Percentiles rank a stretch among this genome's conserved stretches.
Evolutionary conservation across 2,329 filamentous ascomycete genomes (phyloP).

Genomic region (Apiospora sp.): DNA sequence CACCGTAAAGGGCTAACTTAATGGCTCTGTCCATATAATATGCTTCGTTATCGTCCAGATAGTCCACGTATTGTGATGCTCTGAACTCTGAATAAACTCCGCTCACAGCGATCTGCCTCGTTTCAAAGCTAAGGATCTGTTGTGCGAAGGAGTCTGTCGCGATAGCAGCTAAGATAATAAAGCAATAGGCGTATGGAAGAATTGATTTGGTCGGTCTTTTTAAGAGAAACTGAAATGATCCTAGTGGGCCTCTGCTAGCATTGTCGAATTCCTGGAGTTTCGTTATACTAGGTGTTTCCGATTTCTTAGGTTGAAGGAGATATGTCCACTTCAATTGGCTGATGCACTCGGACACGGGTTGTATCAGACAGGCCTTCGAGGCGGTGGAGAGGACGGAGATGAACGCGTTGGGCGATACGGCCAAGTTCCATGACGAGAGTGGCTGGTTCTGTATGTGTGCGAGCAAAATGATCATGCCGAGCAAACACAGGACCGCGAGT

Average conservation of each 20-base stretch:
- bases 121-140: slow-evolving; percentile 1
- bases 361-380: slow-evolving; percentile 15
- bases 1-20: background rate
- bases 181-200: background rate
- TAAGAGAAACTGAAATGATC: background rate
- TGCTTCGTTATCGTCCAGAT: too few relatives aligned
- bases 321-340: slow-evolving; percentile 24
- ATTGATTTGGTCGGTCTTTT: background rate
- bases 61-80: background rate
- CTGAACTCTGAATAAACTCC: background rate
- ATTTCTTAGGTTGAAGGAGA: slow-evolving; percentile 2
- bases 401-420: slow-evolving; percentile 19
- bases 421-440: slow-evolving; percentile 2
- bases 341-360: slow-evolving; percentile 18
- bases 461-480: slow-evolving; percentile 3
- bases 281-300: background rate
- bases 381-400: slow-evolving; percentile 22
- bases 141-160: background rate
- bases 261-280: background rate
- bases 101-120: background rate
- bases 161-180: background rate
- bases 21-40: background rate
- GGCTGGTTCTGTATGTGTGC: background rate
- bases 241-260: background rate
- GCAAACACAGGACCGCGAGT: background rate